Base-by-base conservation (phyloP, 352 stramenopile species). In the Sclerospora graminicola region DNA sequence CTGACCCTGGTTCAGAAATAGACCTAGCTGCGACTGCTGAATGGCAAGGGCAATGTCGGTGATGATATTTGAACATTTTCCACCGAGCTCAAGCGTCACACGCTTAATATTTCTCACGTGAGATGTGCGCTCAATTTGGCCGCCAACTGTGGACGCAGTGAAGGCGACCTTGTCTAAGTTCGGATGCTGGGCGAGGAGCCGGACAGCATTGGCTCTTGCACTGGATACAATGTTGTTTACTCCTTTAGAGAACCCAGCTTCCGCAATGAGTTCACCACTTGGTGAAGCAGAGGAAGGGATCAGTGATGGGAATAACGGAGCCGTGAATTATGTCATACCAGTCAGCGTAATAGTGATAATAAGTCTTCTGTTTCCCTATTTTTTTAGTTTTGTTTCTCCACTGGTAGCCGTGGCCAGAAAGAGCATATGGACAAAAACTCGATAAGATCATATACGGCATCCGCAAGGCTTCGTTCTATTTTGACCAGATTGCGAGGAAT, bases 1-100 rank as follows among this genome's bases (percentile, higher is more conserved):
- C 67, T 97, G 83, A 9, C 85, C 88, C 57, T 77, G 70, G 54
- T 89, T 94, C 45, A 90, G 62, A 48, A 82, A 96, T 48, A 95
- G 73, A 13, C 57, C 83, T 6, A 71, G 23, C 47, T 81, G 60
- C 11, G n/a, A n/a, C n/a, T n/a, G n/a, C n/a, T n/a, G n/a, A n/a
- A n/a, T n/a, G n/a, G n/a, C n/a, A n/a, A n/a, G 44, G 48, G 88
- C 67, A 4, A 88, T 61, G 57, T 95, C 73, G 9, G 83, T 47
- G 51, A 91, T 78, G 31, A 91, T 88, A 32, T 82, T 69, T 30
- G 79, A 69, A 19, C 60, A 76, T 57, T 90, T 90, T 30, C 81
- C 81, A n/a, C 81, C 81, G 0, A 90, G n/a, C n/a, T n/a, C n/a
- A n/a, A n/a, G n/a, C n/a, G n/a, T n/a, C n/a, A n/a, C n/a, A n/a